Evolutionary conservation across 2,329 filamentous ascomycete species (phyloP).

Genomic region (Ophiobolus disseminans): DNA sequence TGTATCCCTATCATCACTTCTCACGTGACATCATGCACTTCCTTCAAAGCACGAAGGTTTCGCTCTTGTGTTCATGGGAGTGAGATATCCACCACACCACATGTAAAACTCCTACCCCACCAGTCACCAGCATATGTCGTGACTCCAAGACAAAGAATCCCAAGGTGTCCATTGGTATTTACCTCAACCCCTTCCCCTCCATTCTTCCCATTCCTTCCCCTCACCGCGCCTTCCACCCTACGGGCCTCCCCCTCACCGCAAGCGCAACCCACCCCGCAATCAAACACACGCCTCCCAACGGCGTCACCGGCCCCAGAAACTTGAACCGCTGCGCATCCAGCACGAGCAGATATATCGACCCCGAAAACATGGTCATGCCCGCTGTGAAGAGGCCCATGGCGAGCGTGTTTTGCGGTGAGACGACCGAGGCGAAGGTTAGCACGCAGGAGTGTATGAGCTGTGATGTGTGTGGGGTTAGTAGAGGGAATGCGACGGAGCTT

Average conservation of each 20-base stretch:
- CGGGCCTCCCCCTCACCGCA: constrained; percentile 47
- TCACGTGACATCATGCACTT: too few species aligned
- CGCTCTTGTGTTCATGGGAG: too few species aligned
- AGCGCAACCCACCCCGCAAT: constrained; percentile 69
- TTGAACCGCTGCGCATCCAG: constrained; percentile 68
- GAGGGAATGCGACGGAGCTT: too few species aligned
- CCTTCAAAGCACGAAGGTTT: too few species aligned
- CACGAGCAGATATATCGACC: constrained; percentile 69
- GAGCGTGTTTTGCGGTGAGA: constrained; percentile 62
- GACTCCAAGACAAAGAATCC: too few species aligned
- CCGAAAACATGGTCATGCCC: constrained; percentile 72
- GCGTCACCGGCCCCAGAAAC: constrained; percentile 69
- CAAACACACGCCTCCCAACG: constrained; percentile 68
- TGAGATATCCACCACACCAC: too few species aligned
- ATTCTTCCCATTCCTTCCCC: too few species aligned
- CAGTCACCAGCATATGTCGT: too few species aligned
- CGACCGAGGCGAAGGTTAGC: constrained; percentile 62
- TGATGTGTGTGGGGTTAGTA: constrained; percentile 44
- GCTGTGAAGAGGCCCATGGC: constrained; percentile 67
- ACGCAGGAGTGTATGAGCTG: constrained; percentile 69
- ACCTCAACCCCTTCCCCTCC: too few species aligned
- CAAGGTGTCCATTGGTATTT: too few species aligned
- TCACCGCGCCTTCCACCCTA: constrained; percentile 6
- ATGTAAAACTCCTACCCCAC: too few species aligned
- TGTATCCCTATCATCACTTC: too few species aligned